Conservation (phyloP, 2,329 filamentous ascomycete species). For the Aspergillus sp. region DNA sequence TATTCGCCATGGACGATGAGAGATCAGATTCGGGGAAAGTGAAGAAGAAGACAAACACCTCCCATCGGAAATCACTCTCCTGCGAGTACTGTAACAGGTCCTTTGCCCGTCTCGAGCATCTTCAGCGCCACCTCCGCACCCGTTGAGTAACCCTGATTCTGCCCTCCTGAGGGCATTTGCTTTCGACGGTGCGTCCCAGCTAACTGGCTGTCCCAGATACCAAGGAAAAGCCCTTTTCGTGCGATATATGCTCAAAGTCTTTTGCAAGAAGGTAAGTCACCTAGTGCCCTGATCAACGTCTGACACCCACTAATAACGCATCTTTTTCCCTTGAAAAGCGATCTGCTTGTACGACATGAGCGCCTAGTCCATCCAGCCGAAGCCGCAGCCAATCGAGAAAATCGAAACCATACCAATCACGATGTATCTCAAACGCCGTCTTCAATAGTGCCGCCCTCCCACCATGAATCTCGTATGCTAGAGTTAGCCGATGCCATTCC, state of each 20-base stretch:
- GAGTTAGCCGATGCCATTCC: conserved; percentile 47
- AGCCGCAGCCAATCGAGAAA: conserved; percentile 40
- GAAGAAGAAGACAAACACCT: conserved; percentile 41
- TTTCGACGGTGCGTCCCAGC: conserved; percentile 6
- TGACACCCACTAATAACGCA: conserved; percentile 23
- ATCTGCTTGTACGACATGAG: conserved; percentile 51
- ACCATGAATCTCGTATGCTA: conserved; percentile 46
- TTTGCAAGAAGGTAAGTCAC: conserved; percentile 46
- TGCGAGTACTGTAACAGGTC: conserved; percentile 51
- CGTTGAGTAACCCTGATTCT: conserved; percentile 43
- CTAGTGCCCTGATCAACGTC: conserved; percentile 2
- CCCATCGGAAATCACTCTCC: conserved; percentile 48
- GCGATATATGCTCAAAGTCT: conserved; percentile 50
- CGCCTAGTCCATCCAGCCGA: conserved; percentile 49
- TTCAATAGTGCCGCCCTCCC: conserved; percentile 38
- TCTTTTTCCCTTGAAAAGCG: conserved; percentile 31
- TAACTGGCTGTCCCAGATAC: conserved; percentile 42
- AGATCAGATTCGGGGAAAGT: conserved; percentile 35
- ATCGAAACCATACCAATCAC: conserved; percentile 33
- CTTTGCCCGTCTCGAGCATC: conserved; percentile 51
- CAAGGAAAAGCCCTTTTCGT: conserved; percentile 52
- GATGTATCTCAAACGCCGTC: conserved; percentile 36
- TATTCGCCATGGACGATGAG: conserved; percentile 41
- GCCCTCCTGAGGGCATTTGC: conserved; percentile 11
- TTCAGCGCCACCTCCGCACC: conserved; percentile 53